A percentile compares a stretch with the other conserved stretches of the same genome.
Conservation (phyloP, 2,329 filamentous ascomycete genomes). For the Aulographum hederae region DNA sequence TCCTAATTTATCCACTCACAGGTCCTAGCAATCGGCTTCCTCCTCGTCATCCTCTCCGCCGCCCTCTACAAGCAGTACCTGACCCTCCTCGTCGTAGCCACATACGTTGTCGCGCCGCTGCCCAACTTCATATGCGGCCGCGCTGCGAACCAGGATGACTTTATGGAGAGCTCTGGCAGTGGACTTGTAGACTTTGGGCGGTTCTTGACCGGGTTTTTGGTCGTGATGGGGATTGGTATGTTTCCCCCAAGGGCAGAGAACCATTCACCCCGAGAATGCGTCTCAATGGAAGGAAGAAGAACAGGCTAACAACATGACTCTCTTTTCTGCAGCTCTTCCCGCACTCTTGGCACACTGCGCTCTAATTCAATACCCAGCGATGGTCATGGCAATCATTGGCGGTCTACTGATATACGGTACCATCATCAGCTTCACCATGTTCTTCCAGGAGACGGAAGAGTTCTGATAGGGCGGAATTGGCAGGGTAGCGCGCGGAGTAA, state of each 20-base stretch:
- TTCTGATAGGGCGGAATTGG: too few species aligned
- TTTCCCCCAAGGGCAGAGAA: conserved; percentile 12
- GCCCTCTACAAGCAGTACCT: conserved; percentile 92
- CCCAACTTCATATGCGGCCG: conserved; percentile 92
- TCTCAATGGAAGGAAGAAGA: too few species aligned
- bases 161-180: conserved; percentile 68
- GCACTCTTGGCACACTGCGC: conserved; percentile 72
- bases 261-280: too few species aligned
- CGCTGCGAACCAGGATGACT: conserved; percentile 86
- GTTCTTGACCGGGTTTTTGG: conserved; percentile 88
- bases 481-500: too few species aligned
- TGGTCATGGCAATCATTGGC: conserved; percentile 87
- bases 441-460: conserved; percentile 95
- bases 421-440: conserved; percentile 95
- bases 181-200: conserved; percentile 83
- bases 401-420: conserved; percentile 93
- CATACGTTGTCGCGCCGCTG: conserved; percentile 81
- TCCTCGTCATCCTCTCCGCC: conserved; percentile 95
- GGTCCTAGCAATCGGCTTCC: conserved; percentile 93
- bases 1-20: conserved; percentile 14
- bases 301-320: too few species aligned
- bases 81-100: conserved; percentile 85
- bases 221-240: conserved; percentile 93
- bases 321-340: conserved; percentile 49
- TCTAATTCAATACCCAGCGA: conserved; percentile 66